Evolutionary conservation across 164 flowering plant genomes (phyloP), one percentile per base, ranked within the genome.

Genomic region (Vitis labrusca): DNA sequence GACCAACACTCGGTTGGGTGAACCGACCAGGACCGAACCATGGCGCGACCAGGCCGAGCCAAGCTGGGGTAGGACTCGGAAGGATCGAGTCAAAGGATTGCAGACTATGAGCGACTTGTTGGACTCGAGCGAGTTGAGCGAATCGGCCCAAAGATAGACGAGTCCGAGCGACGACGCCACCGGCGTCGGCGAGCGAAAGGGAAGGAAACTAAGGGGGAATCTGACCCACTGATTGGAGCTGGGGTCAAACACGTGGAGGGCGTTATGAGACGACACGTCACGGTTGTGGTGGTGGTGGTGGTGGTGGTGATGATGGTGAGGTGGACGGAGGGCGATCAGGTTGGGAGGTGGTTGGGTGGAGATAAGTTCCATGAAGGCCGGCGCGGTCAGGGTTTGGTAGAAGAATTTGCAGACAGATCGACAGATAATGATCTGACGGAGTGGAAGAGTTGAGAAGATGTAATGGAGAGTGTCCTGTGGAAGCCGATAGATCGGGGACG

Each of bases 21-120:
- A 71, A 62, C 85, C 87, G 23, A 81, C 88, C 0, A 94, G 70
- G 29, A 92, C 95, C 12, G 95, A 84, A 12, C 99, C 99, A 71
- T 94, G 99, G n/a, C 89, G 81, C 9, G 90, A 87, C 99, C 99
- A 94, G 37, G 99, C 99, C 27, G 99, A 92, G 27, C 98, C 99
- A 5, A 94, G 87, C 61, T 77, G 89, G 5, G 98, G 99, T 2
- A 94, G 79, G 17, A 84, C 82, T 5, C 73, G 76, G 78, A 66
- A 85, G 2, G 63, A 73, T 8, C 87, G 79, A 47, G 94, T 92
- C 54, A 94, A 58, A 0, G 99, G 99, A 76, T 94, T 94, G 63
- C 95, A 92, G 12, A 78, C 85, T 10, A 91, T 76, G 17, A 94
- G 85, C 0, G 89, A 81, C 63, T 85, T 85, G 72, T 8, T 74